Conservation (phyloP, 192 early-diverging fungal genomes). For the Piromyces finnis region DNA sequence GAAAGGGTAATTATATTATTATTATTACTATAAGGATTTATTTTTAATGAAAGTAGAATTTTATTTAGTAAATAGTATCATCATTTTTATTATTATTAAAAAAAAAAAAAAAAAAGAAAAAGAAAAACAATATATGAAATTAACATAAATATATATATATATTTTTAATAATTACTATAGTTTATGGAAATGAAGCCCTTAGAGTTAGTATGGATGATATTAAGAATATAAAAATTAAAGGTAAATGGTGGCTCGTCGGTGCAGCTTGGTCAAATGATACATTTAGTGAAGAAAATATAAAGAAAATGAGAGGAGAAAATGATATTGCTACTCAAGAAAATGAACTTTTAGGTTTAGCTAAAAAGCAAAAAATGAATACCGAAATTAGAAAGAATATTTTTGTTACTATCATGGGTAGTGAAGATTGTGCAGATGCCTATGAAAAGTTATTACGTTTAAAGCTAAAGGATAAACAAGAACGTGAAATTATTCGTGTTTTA, state of each 20-base stretch:
- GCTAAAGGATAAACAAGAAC: conserved; percentile 80
- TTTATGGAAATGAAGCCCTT: conserved; percentile 40
- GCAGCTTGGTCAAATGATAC: conserved; percentile 74
- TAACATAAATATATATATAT: background rate
- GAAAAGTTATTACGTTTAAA: conserved; percentile 66
- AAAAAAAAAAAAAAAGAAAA: too few species aligned
- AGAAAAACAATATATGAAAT: too few species aligned
- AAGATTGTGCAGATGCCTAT: conserved; percentile 87
- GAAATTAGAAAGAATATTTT: conserved; percentile 85
- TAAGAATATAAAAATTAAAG: conserved; percentile 54
- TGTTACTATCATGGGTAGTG: conserved; percentile 75
- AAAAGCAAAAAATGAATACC: conserved; percentile 89
- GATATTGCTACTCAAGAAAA: background rate
- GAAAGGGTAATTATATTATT: conserved; percentile 3
- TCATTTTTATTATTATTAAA: too few species aligned
- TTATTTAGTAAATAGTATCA: too few species aligned
- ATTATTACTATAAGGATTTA: too few species aligned
- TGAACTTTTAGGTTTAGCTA: conserved; percentile 58
- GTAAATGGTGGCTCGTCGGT: conserved; percentile 98
- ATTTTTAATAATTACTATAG: background rate
- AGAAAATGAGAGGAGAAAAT: conserved; percentile 14
- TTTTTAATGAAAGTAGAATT: too few species aligned
- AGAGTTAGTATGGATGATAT: conserved; percentile 77
- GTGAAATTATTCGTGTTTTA: conserved; percentile 84
- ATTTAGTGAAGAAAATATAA: conserved; percentile 20